A percentile compares a stretch with the other conserved stretches of the same genome.
These are phyloP conservation scores for Dendrostoma leiphaemia DNA, from an alignment of 2,329 filamentous ascomycete genomes.

Conservation along the genomic window DNA sequence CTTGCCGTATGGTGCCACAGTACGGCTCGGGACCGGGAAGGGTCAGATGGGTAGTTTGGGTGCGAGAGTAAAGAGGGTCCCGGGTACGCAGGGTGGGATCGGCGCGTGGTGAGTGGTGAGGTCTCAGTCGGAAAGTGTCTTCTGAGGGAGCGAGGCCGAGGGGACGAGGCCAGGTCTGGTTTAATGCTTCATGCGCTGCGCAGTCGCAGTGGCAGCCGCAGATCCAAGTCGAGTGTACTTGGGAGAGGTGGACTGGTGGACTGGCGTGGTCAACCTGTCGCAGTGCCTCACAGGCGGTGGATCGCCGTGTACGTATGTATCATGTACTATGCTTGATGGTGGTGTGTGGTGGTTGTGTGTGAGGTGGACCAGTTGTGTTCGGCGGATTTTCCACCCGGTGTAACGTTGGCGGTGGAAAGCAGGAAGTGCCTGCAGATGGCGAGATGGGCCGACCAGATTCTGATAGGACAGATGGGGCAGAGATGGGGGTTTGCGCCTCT, in stretches of 20 bases:
- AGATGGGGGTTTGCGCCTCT: not conserved
- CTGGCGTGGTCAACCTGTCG: not conserved
- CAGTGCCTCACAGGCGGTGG: slow-evolving; percentile 1
- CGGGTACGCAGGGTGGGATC: slow-evolving; percentile 5
- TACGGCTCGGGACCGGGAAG: not conserved
- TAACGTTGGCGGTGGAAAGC: slow-evolving; percentile 9
- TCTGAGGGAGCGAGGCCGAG: not conserved
- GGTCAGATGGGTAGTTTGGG: not conserved
- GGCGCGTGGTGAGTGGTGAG: slow-evolving; percentile 16
- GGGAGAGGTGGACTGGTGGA: too few species aligned
- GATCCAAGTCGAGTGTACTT: too few species aligned
- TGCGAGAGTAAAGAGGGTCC: not conserved
- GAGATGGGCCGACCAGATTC: not conserved
- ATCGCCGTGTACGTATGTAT: too few species aligned
- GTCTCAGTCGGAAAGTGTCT: slow-evolving; percentile 13
- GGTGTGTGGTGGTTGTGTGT: slow-evolving; percentile 8
- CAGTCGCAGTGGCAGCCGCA: not conserved
- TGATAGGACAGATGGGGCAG: slow-evolving; percentile 12
- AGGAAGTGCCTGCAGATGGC: not conserved
- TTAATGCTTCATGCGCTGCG: slow-evolving; percentile 16
- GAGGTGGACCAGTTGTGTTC: slow-evolving; percentile 7
- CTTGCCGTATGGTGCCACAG: slow-evolving; percentile 12
- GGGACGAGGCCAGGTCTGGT: slow-evolving; percentile 14
- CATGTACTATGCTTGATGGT: too few species aligned
- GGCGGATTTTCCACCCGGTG: slow-evolving; percentile 13